phyloP scores from a whole-genome alignment of 163 green algal genomes.

The Chlorella variabilis region DNA sequence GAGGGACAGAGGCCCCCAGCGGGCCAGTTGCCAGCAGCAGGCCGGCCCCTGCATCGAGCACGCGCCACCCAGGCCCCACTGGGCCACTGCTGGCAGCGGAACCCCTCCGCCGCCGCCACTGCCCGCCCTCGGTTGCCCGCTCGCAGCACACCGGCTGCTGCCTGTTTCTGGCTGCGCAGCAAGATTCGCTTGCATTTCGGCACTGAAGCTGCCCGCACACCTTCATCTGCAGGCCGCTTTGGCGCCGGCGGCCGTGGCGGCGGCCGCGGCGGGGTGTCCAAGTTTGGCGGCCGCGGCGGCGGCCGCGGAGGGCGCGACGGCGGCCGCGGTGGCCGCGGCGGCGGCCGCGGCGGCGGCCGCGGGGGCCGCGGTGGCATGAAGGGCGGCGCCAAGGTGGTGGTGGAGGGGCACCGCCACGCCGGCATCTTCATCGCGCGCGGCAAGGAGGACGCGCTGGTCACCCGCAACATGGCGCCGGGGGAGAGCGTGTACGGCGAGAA shows the following conservation, averaged over 20 bases:
- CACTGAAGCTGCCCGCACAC: background rate
- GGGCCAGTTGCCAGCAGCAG: too few relatives aligned
- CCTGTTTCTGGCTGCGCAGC: too few relatives aligned
- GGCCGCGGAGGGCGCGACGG: conserved; percentile 26
- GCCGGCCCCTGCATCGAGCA: too few relatives aligned
- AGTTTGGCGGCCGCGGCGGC: conserved; percentile 21
- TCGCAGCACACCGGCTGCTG: too few relatives aligned
- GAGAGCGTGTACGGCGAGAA: conserved; percentile 99
- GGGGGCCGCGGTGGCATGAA: conserved; percentile 71
- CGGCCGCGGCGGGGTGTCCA: background rate
- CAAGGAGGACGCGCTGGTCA: conserved; percentile 96
- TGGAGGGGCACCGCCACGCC: conserved; percentile 92
- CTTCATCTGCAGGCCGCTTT: conserved; percentile 19
- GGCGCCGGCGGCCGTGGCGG: conserved; percentile 35
- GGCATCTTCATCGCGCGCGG: conserved; percentile 99
- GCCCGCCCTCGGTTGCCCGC: too few relatives aligned
- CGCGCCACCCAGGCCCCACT: too few relatives aligned
- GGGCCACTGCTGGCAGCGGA: too few relatives aligned
- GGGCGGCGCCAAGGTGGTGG: conserved; percentile 78
- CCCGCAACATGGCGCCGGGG: conserved; percentile 96
- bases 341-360: conserved; percentile 53
- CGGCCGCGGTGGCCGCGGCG: conserved; percentile 24
- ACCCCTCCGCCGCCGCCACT: too few relatives aligned
- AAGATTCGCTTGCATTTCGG: too few relatives aligned
- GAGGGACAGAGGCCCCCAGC: too few relatives aligned